Conservation (phyloP, 179 eudicot genomes). For the Heliamphora pulchella region DNA sequence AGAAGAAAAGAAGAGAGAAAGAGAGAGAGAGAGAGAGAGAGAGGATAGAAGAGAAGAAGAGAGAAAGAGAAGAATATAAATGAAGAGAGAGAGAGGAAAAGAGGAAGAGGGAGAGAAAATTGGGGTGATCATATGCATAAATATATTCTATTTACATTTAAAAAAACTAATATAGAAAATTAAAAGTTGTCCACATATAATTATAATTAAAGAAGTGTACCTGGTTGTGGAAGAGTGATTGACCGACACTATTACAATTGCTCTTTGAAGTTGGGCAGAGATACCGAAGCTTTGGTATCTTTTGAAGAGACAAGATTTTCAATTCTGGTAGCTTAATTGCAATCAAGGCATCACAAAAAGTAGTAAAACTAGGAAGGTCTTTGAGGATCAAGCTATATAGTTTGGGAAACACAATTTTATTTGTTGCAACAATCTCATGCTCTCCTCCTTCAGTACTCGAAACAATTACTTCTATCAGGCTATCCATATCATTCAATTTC, state of each 20-base stretch:
- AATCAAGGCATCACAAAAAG: neutral
- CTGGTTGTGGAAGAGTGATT: neutral
- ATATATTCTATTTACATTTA: no score
- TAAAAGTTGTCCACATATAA: no score
- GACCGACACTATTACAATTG: neutral
- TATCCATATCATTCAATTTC: no score
- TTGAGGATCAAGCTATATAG: neutral
- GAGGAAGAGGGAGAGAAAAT: no score
- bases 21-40: no score
- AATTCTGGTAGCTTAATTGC: neutral
- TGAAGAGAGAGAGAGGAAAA: no score
- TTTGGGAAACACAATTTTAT: neutral
- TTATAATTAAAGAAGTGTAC: neutral
- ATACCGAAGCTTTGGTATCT: neutral
- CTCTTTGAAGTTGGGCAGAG: neutral
- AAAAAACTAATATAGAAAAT: no score
- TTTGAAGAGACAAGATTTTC: neutral
- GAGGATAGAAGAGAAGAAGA: no score
- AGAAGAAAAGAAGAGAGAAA: no score
- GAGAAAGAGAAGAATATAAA: no score
- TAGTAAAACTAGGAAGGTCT: neutral
- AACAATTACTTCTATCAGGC: slow-evolving; percentile 3
- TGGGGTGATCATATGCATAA: no score
- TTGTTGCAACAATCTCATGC: neutral
- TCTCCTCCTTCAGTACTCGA: neutral